Base-by-base conservation (phyloP, 2,329 filamentous ascomycete species). In the Verticillium albo-atrum region DNA sequence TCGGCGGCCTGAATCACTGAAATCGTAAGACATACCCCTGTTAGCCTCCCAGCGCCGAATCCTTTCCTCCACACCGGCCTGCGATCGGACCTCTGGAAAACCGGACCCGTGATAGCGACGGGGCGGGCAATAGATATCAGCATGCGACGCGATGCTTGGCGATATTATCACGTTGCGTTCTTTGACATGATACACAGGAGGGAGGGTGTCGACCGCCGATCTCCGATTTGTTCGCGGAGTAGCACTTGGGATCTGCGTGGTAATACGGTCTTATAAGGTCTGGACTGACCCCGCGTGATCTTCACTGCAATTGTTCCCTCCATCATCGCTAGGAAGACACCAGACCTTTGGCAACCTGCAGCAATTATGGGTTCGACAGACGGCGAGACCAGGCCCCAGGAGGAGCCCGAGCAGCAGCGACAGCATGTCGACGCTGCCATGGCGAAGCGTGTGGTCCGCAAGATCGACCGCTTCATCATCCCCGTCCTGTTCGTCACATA, bases 401-500 rank as follows among this genome's bases (percentile, higher is more conserved):
- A 56, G 54, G 37, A 34, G 58, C 58, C 55, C 17, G 57, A 54
- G 6, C 54, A 51, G 25, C 55, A 58, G 52, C 55, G 53, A 9
- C 62, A 59, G 26, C 58, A 63, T n/a, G 57, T 60, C 50, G 65
- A 68, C 52, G 59, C 60, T 15, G 62, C 62, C 23, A 60, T 65
- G 56, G 67, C 66, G 10, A 73, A 71, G 50, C 70, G 68, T 7
- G 76, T 85, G 3, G 60, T 86, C 56, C 73, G 77, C 27, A 85
- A 85, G 68, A 85, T 87, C 60, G 85, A 87, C 67, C 72, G 70
- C 63, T 72, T 73, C 14, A 71, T 87, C 10, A 79, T 87, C 5
- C 82, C 84, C 0, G 70, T 87, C 12, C 69, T 87, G 10, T 85
- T 86, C 61, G 63, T 80, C 50, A 84, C 80, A 0, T 87, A 87